Percentiles rank a stretch among this genome's conserved stretches.
These are phyloP conservation scores for Penicillium pulvis DNA, from an alignment of 495 filamentous ascomycete genomes.

Conservation along the genomic window DNA sequence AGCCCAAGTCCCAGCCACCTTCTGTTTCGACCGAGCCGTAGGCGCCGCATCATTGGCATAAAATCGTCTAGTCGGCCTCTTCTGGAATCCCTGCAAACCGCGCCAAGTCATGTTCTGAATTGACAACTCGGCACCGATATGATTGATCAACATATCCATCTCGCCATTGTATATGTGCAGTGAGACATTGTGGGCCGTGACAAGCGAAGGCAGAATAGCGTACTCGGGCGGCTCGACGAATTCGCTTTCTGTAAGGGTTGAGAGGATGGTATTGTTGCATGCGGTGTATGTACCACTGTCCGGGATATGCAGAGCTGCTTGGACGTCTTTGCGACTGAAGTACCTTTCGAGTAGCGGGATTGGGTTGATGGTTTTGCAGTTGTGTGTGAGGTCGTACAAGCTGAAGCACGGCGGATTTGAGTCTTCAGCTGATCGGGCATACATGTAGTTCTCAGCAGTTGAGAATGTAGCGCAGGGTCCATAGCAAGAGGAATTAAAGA, in stretches of 20 bases:
- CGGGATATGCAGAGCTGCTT: conserved; percentile 35
- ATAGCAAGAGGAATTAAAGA: conserved; percentile 41
- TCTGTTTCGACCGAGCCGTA: not conserved
- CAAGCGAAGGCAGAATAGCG: conserved; percentile 33
- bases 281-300: conserved; percentile 25
- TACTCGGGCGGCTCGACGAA: conserved; percentile 32
- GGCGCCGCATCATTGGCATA: conserved; percentile 31
- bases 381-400: conserved; percentile 39
- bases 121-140: conserved; percentile 38
- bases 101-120: conserved; percentile 48
- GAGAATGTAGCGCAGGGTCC: conserved; percentile 42
- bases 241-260: conserved; percentile 22
- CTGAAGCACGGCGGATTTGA: conserved; percentile 30
- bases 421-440: conserved; percentile 14
- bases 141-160: conserved; percentile 44
- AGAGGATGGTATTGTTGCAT: conserved; percentile 37
- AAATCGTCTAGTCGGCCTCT: conserved; percentile 21
- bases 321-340: conserved; percentile 40
- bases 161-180: conserved; percentile 45
- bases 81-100: conserved; percentile 34
- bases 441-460: conserved; percentile 37
- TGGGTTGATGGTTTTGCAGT: conserved; percentile 32
- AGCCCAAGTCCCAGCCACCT: conserved; percentile 29
- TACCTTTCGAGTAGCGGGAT: conserved; percentile 30
- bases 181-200: conserved; percentile 37